phyloP scores from a whole-genome alignment of 257 asterid species.

The Handroanthus guayacan region DNA sequence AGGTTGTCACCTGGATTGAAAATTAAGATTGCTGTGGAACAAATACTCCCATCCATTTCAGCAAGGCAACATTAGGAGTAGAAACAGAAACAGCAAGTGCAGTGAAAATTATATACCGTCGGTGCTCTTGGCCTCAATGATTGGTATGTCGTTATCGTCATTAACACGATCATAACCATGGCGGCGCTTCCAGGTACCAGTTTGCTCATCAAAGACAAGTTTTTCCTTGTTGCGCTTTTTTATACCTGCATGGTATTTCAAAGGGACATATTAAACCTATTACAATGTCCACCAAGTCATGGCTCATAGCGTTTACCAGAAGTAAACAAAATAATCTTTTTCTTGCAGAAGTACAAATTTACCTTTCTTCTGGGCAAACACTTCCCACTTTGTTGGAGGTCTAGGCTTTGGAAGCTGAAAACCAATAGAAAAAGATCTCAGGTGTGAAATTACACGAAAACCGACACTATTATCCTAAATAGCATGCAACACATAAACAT shows the following conservation, averaged over 20 bases:
- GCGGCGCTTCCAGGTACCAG: slow-evolving; percentile 85
- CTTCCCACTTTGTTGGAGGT: slow-evolving; percentile 95
- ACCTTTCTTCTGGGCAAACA: slow-evolving; percentile 93
- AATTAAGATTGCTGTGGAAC: neutral
- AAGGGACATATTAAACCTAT: slow-evolving; percentile 19
- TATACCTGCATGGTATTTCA: slow-evolving; percentile 64
- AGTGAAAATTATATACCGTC: slow-evolving; percentile 60
- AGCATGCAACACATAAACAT: slow-evolving; percentile 3
- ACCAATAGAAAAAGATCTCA: slow-evolving; percentile 28
- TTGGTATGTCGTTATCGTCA: slow-evolving; percentile 89
- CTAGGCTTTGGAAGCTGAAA: slow-evolving; percentile 90
- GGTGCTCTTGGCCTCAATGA: slow-evolving; percentile 88
- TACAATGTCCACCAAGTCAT: slow-evolving; percentile 8
- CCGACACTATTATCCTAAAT: neutral
- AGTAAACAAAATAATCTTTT: slow-evolving; percentile 21
- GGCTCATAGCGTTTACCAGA: slow-evolving; percentile 1
- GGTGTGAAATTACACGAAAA: slow-evolving; percentile 15
- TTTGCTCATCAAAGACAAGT: slow-evolving; percentile 79
- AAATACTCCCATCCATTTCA: neutral
- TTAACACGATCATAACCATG: slow-evolving; percentile 92
- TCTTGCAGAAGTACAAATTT: neutral
- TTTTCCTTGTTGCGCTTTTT: slow-evolving; percentile 75
- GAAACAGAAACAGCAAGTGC: neutral
- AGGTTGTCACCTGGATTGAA: neutral
- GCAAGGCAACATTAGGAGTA: slow-evolving; percentile 1